Percentiles rank a stretch among this genome's conserved stretches.
These are phyloP conservation scores for Colletotrichum aenigma DNA, from an alignment of 2,329 filamentous ascomycete species.

Conservation along the genomic window DNA sequence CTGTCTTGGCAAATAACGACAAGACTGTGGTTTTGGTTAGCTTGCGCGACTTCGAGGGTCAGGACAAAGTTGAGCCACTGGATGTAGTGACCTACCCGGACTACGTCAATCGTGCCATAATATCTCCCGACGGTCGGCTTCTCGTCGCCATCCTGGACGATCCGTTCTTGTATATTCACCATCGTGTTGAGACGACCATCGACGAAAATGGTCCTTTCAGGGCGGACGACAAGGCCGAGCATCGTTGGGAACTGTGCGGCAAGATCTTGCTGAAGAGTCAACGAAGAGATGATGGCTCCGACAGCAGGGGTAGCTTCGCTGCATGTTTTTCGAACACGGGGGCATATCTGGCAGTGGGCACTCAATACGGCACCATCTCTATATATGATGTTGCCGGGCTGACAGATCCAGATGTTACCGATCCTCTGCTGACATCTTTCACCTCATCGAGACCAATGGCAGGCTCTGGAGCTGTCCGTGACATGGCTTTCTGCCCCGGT, in stretches of 20 bases:
- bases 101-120: slow-evolving; percentile 91
- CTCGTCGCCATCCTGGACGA: slow-evolving; percentile 88
- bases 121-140: slow-evolving; percentile 85
- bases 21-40: slow-evolving; percentile 85
- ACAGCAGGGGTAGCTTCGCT: slow-evolving; percentile 74
- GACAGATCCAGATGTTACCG: slow-evolving; percentile 41
- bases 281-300: slow-evolving; percentile 54
- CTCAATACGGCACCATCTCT: slow-evolving; percentile 80
- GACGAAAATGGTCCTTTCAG: slow-evolving; percentile 24
- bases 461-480: slow-evolving; percentile 80
- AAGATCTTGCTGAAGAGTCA: slow-evolving; percentile 64
- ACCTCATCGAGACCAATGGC: slow-evolving; percentile 75
- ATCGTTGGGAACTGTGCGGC: slow-evolving; percentile 56
- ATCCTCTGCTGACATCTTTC: slow-evolving; percentile 77
- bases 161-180: slow-evolving; percentile 84
- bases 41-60: slow-evolving; percentile 61
- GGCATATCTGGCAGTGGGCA: slow-evolving; percentile 74
- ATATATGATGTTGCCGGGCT: slow-evolving; percentile 68
- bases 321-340: slow-evolving; percentile 78
- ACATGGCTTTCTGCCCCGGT: slow-evolving; percentile 90
- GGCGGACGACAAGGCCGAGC: slow-evolving; percentile 31
- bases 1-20: slow-evolving; percentile 88
- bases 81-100: slow-evolving; percentile 78
- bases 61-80: slow-evolving; percentile 58
- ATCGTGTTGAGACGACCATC: slow-evolving; percentile 48